Base-by-base conservation (phyloP, 345 rosid genomes). In the Dimocarpus longan region DNA sequence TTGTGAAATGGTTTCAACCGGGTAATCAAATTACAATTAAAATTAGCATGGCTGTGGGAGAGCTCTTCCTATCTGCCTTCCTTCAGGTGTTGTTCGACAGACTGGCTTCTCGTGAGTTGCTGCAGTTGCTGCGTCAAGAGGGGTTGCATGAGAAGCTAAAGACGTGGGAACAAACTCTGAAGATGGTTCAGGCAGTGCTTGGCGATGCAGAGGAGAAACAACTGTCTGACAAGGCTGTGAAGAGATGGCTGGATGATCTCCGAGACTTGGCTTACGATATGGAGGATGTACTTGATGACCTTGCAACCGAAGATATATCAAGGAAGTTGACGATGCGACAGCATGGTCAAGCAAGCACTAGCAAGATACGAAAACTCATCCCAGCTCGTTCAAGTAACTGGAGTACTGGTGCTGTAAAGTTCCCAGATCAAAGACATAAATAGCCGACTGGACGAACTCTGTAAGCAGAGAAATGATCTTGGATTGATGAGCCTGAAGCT, bases 391-490 rank as follows among this genome's bases (percentile, higher is more conserved):
- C 13, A 1, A 15, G 19, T 15, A 52, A 52, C 10, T 73, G 48
- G 46, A 77, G 10, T 43, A 56, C 44, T 13, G 24, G 26, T 77
- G 48, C 26, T 67, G 24, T 67, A 24, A 67, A 67, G 70, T 67
- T 67, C 52, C 50, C 22, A 40, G 71, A 67, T 19, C 8, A 40
- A 67, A 67, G 3, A 21, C 7, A 67, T 67, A 10, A 40, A 21
- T 13, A 9, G 71, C 3, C 16, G 28, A 5, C 40, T 67, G 44
- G 15, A 67, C 8, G 52, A n/a, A 9, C 52, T 67, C 52, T 67
- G 52, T 19, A 42, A 42, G 4, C 28, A 67, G 5, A 67, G 52
- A 5, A 46, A 8, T 5, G n/a, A 44, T 42, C 52, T 67, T 11
- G 52, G 52, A 42, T 67, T 67, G 52, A 40, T 22, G 50, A 40